Evolutionary conservation across 768 basidiomycete genomes (phyloP), one percentile per base, ranked within the genome.

Genomic region (Pleurotus pulmonarius): DNA sequence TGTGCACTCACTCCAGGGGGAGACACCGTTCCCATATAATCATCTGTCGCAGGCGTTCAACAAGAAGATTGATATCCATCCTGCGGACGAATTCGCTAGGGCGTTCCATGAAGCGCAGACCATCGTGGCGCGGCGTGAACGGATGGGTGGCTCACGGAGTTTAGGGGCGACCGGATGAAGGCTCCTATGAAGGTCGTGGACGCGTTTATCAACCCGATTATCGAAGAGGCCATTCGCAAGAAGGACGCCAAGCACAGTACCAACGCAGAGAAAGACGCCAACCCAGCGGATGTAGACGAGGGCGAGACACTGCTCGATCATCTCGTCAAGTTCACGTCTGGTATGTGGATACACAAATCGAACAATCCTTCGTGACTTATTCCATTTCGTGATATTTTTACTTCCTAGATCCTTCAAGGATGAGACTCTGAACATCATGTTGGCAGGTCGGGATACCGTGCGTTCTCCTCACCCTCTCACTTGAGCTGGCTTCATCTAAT

Each of bases 271-370:
- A 65, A 18, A 49, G 60, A 8, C 48, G 44, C 1, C 26, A 29
- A 16, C 5, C 18, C 46, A 25, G 15, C 46, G 3, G 46, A 25
- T 24, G 22, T 48, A 13, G 46, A 24, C 29, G 75, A 74, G 2
- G 65, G 66, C n/a, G 73, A 69, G 39, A 78, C 78, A 0, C 55
- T 80, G 11, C 58, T 81, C 7, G 78, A 77, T 44, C 65, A 75
- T 60, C 62, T 80, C 22, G 64, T 75, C 5, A 67, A 67, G 18
- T 63, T 63, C 34, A 79, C 78, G 0, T 63, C 65, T 25, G 77
- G 78, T 78, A 34, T 41, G 56, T 25, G 16, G 9, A 20, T 43
- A 5, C 29, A 9, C 29, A 34, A 34, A 34, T 11, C 8, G 29
- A 9, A 11, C 9, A 29, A 29, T 11, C 11, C 9, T 0, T 7